Percentiles rank a stretch among this genome's conserved stretches.
Conservation (phyloP, 768 basidiomycete species). For the Suillus subaureus region DNA sequence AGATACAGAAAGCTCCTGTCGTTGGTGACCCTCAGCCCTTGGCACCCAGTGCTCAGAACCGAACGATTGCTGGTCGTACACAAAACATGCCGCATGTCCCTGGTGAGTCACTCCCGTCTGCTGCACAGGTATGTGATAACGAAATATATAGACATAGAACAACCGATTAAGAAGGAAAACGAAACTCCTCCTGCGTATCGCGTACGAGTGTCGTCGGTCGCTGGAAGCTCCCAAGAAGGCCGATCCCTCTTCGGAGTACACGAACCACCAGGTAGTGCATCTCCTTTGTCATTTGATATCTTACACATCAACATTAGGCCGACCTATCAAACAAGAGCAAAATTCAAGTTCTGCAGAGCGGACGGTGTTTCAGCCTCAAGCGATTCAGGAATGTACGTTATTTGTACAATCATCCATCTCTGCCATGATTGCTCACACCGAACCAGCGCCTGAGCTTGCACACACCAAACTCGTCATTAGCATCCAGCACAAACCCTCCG, state of each 20-base stretch:
- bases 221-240: not conserved
- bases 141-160: not conserved
- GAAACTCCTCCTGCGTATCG: not conserved
- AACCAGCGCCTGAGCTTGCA: not conserved
- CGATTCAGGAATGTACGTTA: not conserved
- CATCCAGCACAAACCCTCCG: slow-evolving; percentile 30
- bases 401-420: not conserved
- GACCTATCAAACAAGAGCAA: not conserved
- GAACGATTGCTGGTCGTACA: not conserved
- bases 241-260: not conserved
- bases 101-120: not conserved
- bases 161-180: not conserved
- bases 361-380: not conserved
- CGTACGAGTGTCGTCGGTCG: not conserved
- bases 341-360: not conserved
- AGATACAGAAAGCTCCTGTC: not conserved
- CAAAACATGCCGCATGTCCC: not conserved
- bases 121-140: not conserved
- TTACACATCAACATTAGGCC: not conserved
- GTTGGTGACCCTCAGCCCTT: not conserved
- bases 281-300: not conserved
- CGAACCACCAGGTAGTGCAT: not conserved
- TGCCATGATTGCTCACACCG: not conserved
- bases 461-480: slow-evolving; percentile 21
- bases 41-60: not conserved